Base-by-base conservation (phyloP, 2,329 filamentous ascomycete genomes). In the Metarhizium robertsii region DNA sequence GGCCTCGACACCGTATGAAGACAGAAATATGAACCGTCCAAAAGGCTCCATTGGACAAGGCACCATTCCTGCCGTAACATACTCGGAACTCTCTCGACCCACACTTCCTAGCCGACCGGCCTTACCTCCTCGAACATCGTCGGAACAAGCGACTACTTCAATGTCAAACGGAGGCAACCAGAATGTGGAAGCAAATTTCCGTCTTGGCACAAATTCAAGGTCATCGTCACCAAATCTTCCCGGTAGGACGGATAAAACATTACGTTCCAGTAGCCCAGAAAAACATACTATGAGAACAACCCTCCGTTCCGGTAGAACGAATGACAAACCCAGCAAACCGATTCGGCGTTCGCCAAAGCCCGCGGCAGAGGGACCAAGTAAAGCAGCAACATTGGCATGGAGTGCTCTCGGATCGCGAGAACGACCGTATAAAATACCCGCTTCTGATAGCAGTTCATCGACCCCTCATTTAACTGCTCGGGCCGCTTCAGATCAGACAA, bases 41-140 rank as follows among this genome's bases (percentile, higher is more conserved):
- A 62, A 72, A 59, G 84, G 82, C 3, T 92, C 83, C 77, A 87
- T 95, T 64, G 91, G 89, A 45, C 80, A 86, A 60, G 88, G 90
- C 13, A 94, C 89, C 1, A 86, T 96, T 59, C 90, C 89, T 50
- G 87, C 88, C 7, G 81, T 92, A 51, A 85, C 79, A 57, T 95
- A 95, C 66, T 80, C 84, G 4, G 87, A 95, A 62, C 76, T 95
- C n/a, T 87, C 88, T n/a, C 83, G 85, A 55, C 87, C 87, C 13
- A 65, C 73, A 13, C 72, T 83, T 10, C 77, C 84, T 13, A 73
- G 79, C 51, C 77, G 88, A 29, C 80, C 83, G 30, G 75, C 79
- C 1, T 67, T 80, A 45, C 78, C 81, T n/a, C 71, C 68, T 53
- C 79, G 75, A 68, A 75, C 73, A 65, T 80, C 77, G 53, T 80